Evolutionary conservation across 202 grass and related monocot genomes (phyloP).

Genomic region (Miscanthus sacchariflorus): DNA sequence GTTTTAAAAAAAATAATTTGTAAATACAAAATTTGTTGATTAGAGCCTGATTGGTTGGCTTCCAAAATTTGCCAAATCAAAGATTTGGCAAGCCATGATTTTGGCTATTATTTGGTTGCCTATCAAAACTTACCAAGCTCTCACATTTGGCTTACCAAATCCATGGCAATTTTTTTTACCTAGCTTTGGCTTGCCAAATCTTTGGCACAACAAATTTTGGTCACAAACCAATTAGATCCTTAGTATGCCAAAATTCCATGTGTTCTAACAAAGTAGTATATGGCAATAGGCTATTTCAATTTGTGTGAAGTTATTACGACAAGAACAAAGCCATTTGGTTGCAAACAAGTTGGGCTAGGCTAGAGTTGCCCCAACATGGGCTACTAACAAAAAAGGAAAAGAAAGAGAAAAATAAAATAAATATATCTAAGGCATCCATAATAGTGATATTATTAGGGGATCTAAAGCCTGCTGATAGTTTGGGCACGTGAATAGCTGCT

Average conservation of each 20-base stretch:
- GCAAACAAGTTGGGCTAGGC: background rate
- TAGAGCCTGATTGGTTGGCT: background rate
- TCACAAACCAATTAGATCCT: too few relatives aligned
- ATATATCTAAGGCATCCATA: background rate
- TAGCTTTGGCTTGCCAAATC: too few relatives aligned
- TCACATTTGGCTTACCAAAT: too few relatives aligned
- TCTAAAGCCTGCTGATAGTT: background rate
- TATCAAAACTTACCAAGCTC: too few relatives aligned
- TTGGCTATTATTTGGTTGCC: too few relatives aligned
- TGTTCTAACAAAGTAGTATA: conserved; percentile 10
- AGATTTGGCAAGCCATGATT: too few relatives aligned
- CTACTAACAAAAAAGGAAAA: background rate
- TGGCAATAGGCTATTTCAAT: conserved; percentile 13
- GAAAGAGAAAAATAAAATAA: background rate
- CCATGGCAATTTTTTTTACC: too few relatives aligned
- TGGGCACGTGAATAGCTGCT: background rate
- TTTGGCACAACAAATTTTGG: too few relatives aligned
- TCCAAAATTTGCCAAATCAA: too few relatives aligned
- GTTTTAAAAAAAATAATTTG: background rate
- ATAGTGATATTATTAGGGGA: background rate
- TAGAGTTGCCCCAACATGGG: background rate
- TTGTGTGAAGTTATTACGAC: conserved; percentile 11
- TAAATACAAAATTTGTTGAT: conserved; percentile 36
- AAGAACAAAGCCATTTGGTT: background rate
- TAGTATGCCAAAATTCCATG: background rate